Evolutionary conservation across 106 monocot species (phyloP).

Genomic region (Dendrobium nobile): DNA sequence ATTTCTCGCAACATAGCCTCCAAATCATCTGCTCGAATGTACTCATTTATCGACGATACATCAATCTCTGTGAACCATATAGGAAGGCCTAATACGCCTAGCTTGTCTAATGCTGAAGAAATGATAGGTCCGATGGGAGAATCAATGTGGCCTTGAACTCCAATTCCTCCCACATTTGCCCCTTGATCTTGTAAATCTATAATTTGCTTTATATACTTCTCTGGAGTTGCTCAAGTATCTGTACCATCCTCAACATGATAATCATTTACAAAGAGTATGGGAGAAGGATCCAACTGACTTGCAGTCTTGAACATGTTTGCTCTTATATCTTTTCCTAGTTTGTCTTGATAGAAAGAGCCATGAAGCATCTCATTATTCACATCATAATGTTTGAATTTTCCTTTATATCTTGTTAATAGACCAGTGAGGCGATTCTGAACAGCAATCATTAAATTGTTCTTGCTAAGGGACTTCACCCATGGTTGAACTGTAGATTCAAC

Average conservation of each 20-base stretch:
- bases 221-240: constrained; percentile 37
- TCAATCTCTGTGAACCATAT: constrained; percentile 67
- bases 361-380: constrained; percentile 96
- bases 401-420: constrained; percentile 59
- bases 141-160: constrained; percentile 54
- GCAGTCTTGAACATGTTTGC: constrained; percentile 65
- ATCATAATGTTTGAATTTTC: constrained; percentile 69
- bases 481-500: constrained; percentile 39
- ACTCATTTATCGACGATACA: constrained; percentile 44
- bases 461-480: constrained; percentile 51
- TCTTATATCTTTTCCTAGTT: constrained; percentile 57
- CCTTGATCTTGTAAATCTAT: constrained; percentile 56
- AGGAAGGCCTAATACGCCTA: constrained; percentile 45
- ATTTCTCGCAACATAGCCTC: constrained; percentile 84
- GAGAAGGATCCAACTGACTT: constrained; percentile 53
- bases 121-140: constrained; percentile 46
- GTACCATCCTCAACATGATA: constrained; percentile 63
- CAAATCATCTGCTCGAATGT: constrained; percentile 55
- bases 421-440: constrained; percentile 51
- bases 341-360: constrained; percentile 77
- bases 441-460: constrained; percentile 49
- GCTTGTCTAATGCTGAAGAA: constrained; percentile 32
- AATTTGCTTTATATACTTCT: constrained; percentile 53
- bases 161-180: constrained; percentile 51
- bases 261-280: constrained; percentile 78